Evolutionary conservation across 306 rosid species (phyloP), one percentile per base, ranked within the genome.

Genomic region (Pyrus pyrifolia): DNA sequence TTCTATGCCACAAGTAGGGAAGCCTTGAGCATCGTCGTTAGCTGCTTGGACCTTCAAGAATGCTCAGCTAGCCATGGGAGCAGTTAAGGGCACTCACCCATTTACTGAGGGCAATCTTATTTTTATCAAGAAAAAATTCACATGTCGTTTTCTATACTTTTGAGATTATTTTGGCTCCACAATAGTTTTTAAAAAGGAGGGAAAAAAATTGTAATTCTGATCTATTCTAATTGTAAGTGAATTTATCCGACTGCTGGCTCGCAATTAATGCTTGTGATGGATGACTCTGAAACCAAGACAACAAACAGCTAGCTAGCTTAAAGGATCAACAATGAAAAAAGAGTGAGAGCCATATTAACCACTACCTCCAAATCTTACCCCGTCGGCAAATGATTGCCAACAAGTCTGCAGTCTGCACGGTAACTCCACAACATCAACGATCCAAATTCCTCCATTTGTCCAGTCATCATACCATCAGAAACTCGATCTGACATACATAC

Each of bases 401-500:
- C 51, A 76, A 40, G 71, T 64, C 53, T 14, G 52, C 30, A 38
- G 71, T 64, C 53, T 14, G 44, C 30, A 38, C 51, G 8, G 15
- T 30, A 49, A 15, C 33, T 70, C 60, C 33, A 42, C 17, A n/a
- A 60, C 66, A 21, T n/a, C 51, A 3, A 86, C 81, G 93, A 60
- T 38, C 64, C 62, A 21, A 15, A 30, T 31, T 40, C 25, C 38
- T 55, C 88, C 91, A 83, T 80, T 67, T 85, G 85, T 79, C 79
- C 2, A 22, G 46, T 40, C 46, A 15, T 58, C 80, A 65, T 23
- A 38, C 23, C 78, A 61, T 15, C 52, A 52, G 67, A 71, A 60
- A 68, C 80, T 80, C 78, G 85, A 82, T 62, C 72, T 45, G 87
- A 71, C 82, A 52, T 78, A 75, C 82, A 35, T 77, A 81, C 86